These are phyloP conservation scores for Starmera pachycereana DNA, from an alignment of 805 yeast genomes.

Conservation along the genomic window DNA sequence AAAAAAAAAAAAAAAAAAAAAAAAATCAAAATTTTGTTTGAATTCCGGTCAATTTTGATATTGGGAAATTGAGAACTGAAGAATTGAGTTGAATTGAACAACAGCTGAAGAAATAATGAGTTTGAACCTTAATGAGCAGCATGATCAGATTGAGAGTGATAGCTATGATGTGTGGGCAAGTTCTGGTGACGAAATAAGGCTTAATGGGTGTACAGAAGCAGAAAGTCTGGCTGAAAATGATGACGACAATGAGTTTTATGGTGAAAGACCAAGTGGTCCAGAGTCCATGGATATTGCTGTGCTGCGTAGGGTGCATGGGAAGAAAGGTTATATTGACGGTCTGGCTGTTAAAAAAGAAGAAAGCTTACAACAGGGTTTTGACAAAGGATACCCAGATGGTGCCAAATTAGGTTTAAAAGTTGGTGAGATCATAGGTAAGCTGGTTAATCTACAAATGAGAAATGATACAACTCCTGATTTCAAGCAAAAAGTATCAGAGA, in stretches of 20 bases:
- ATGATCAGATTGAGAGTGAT: too few species aligned
- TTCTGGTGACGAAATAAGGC: too few species aligned
- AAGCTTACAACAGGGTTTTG: slow-evolving; percentile 72
- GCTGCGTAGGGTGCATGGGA: slow-evolving; percentile 51
- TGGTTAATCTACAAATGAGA: slow-evolving; percentile 25
- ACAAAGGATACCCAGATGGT: slow-evolving; percentile 69
- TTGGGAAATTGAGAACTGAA: too few species aligned
- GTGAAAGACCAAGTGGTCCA: slow-evolving; percentile 12
- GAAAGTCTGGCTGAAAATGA: slow-evolving; percentile 26
- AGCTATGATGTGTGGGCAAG: too few species aligned
- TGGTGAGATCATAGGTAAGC: slow-evolving; percentile 52
- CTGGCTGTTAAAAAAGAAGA: slow-evolving; percentile 55
- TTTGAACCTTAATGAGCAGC: too few species aligned
- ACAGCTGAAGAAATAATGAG: too few species aligned
- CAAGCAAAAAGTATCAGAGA: slow-evolving; percentile 12
- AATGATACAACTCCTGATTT: slow-evolving; percentile 11
- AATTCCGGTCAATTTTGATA: too few species aligned
- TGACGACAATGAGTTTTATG: slow-evolving; percentile 27
- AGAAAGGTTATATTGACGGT: slow-evolving; percentile 82
- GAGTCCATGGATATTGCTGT: slow-evolving; percentile 24
- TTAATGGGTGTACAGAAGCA: slow-evolving; percentile 4
- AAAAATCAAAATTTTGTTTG: too few species aligned
- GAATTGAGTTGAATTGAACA: too few species aligned
- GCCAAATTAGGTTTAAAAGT: slow-evolving; percentile 54
- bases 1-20: neutral